A percentile compares a stretch with the other conserved stretches of the same genome.
phyloP scores from a whole-genome alignment of 2,329 filamentous ascomycete genomes.

The Magnaporthiopsis rhizophila region DNA sequence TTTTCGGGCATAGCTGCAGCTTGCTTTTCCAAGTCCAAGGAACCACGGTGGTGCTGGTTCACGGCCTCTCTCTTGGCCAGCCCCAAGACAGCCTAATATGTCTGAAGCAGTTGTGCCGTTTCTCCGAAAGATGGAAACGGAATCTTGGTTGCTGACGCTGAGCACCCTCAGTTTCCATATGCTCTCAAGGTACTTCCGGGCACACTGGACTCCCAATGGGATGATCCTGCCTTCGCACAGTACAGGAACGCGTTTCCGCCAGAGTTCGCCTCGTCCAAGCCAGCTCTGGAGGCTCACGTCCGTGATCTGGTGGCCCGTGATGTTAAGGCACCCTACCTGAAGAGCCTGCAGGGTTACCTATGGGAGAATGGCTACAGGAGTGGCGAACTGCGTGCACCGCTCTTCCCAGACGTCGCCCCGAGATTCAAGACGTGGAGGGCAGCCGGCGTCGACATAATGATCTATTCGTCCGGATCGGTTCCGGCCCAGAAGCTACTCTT shows the following conservation, averaged over 20 bases:
- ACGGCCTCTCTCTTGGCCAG: background rate
- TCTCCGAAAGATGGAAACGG: background rate
- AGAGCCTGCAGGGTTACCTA: constrained; percentile 70
- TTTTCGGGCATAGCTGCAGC: background rate
- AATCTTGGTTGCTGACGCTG: background rate
- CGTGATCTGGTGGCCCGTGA: constrained; percentile 63
- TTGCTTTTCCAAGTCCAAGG: background rate
- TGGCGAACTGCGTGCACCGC: constrained; percentile 60
- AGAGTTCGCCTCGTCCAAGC: constrained; percentile 49
- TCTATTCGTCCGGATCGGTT: constrained; percentile 77
- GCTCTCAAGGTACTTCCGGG: constrained; percentile 58
- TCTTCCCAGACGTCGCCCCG: constrained; percentile 67
- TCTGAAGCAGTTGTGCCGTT: background rate
- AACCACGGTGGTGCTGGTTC: background rate
- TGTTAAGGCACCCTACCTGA: constrained; percentile 69
- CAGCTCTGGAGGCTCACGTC: constrained; percentile 58
- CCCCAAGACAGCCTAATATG: background rate
- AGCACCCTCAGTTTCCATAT: constrained; percentile 60
- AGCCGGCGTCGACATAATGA: constrained; percentile 53
- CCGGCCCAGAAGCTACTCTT: constrained; percentile 76
- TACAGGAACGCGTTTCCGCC: constrained; percentile 66
- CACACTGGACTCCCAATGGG: constrained; percentile 60
- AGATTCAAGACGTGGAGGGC: constrained; percentile 52
- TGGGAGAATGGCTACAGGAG: constrained; percentile 68
- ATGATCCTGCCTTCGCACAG: constrained; percentile 51